phyloP scores from a whole-genome alignment of 768 basidiomycete species.

The Trametes gibbosa region DNA sequence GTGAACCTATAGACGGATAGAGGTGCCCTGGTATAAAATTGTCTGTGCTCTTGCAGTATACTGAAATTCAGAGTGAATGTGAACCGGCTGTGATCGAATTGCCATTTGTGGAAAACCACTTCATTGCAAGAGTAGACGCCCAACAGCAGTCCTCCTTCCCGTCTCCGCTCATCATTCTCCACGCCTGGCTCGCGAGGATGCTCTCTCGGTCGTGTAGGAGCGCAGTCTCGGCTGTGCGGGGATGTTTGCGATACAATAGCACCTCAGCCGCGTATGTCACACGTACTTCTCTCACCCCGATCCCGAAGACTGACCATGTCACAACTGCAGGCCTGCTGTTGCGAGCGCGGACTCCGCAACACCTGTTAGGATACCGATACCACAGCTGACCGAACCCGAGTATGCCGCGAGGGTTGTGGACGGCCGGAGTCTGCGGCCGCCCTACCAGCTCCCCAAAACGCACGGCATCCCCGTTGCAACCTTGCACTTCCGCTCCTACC shows the following conservation, averaged over 20 bases:
- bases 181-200: not conserved
- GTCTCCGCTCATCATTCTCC: not conserved
- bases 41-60: too few species aligned
- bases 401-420: conserved; percentile 56
- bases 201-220: conserved; percentile 5
- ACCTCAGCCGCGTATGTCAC: not conserved
- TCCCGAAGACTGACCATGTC: not conserved
- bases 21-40: too few species aligned
- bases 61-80: too few species aligned
- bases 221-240: not conserved
- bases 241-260: conserved; percentile 11
- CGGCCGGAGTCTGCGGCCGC: conserved; percentile 55
- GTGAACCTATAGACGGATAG: too few species aligned
- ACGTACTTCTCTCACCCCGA: not conserved
- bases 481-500: conserved; percentile 81
- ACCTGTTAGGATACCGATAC: not conserved
- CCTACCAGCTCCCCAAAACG: conserved; percentile 56
- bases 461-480: conserved; percentile 76
- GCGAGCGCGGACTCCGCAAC: not conserved
- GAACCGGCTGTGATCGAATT: not conserved
- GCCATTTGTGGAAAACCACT: conserved; percentile 3
- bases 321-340: not conserved
- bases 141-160: not conserved
- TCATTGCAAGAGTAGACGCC: not conserved
- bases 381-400: conserved; percentile 32